phyloP scores from a whole-genome alignment of 331 rosid species.

The Quercus lobata region DNA sequence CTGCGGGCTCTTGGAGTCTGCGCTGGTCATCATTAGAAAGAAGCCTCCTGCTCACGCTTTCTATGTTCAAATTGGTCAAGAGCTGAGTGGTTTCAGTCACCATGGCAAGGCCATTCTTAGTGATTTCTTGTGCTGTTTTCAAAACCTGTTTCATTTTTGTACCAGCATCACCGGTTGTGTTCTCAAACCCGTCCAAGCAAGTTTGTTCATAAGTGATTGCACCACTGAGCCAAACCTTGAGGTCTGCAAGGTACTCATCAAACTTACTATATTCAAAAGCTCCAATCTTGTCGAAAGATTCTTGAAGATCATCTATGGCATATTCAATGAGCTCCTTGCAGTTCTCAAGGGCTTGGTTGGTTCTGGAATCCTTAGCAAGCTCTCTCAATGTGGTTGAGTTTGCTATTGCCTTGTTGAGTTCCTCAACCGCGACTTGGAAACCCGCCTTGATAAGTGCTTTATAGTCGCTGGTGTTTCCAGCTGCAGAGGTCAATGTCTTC shows the following conservation, averaged over 20 bases:
- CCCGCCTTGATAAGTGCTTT: conserved; percentile 44
- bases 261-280: conserved; percentile 31
- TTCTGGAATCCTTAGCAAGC: conserved; percentile 39
- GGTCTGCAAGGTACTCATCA: conserved; percentile 32
- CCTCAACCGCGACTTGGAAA: conserved; percentile 18
- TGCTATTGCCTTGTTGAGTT: conserved; percentile 16
- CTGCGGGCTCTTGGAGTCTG: too few relatives aligned
- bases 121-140: conserved; percentile 43
- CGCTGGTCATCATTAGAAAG: background rate
- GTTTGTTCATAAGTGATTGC: conserved; percentile 55
- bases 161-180: conserved; percentile 39
- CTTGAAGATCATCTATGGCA: conserved; percentile 43
- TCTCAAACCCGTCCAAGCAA: conserved; percentile 59
- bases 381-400: conserved; percentile 31
- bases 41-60: conserved; percentile 10
- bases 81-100: conserved; percentile 23
- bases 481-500: conserved; percentile 9
- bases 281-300: conserved; percentile 28
- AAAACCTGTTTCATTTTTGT: conserved; percentile 34
- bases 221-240: conserved; percentile 61
- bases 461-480: conserved; percentile 24
- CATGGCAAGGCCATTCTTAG: conserved; percentile 64
- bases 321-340: conserved; percentile 57
- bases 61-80: background rate
- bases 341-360: conserved; percentile 44